These are phyloP conservation scores for Aspergillus alliaceus DNA, from an alignment of 2,329 filamentous ascomycete species.

Conservation along the genomic window DNA sequence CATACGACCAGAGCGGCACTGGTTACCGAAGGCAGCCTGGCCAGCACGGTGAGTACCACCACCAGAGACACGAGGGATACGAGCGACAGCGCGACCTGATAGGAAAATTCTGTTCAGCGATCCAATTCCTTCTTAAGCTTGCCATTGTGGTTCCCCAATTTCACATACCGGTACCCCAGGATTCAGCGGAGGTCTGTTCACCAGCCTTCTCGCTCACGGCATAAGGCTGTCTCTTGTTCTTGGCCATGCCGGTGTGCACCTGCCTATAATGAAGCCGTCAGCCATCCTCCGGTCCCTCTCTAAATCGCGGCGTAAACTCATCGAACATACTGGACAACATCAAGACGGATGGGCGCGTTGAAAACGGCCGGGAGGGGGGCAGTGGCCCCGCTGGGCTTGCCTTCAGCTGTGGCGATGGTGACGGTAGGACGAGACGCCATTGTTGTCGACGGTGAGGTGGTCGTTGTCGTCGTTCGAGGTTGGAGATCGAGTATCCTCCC, in stretches of 20 bases:
- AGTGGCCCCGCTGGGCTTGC: constrained; percentile 83
- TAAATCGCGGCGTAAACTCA: constrained; percentile 8
- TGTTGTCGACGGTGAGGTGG: constrained; percentile 48
- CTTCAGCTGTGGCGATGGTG: constrained; percentile 95
- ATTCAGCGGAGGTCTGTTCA: constrained; percentile 99
- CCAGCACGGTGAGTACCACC: constrained; percentile 99
- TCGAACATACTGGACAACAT: constrained; percentile 87
- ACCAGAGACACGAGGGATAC: constrained; percentile 99
- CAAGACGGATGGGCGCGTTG: constrained; percentile 93
- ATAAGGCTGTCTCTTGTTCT: constrained; percentile 99
- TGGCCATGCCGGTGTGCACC: constrained; percentile 98
- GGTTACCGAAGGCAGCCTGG: constrained; percentile 99
- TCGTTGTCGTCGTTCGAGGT: constrained; percentile 41
- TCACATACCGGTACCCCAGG: constrained; percentile 95
- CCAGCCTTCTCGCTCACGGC: constrained; percentile 99
- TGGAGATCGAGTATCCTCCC: constrained; percentile 35
- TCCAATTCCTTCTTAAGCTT: constrained; percentile 1
- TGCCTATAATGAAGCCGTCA: constrained; percentile 49
- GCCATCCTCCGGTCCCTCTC: constrained; percentile 21
- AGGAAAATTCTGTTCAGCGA: constrained; percentile 11
- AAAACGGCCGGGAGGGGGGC: constrained; percentile 96
- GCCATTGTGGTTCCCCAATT: constrained; percentile 9
- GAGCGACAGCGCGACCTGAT: constrained; percentile 93
- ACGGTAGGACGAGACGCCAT: constrained; percentile 98
- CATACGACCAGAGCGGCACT: constrained; percentile 99